Percentiles rank a stretch among this genome's conserved stretches.
Conservation (phyloP, 2,329 filamentous ascomycete genomes). For the Neopestalotiopsis clavispora region DNA sequence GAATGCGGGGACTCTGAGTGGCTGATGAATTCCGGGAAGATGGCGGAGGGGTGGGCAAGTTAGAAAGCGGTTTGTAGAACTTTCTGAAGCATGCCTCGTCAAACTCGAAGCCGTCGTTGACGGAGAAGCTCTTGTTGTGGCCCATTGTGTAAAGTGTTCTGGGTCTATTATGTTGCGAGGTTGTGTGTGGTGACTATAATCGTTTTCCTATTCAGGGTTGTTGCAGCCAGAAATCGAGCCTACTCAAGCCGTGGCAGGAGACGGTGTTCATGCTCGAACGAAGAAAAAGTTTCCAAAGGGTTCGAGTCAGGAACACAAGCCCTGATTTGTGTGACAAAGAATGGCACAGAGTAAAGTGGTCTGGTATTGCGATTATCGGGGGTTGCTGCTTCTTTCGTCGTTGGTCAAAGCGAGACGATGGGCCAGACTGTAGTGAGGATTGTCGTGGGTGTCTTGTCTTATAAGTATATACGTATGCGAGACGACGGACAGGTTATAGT, state of each 20-base stretch:
- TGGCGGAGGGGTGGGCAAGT: constrained; percentile 69
- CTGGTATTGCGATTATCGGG: neutral
- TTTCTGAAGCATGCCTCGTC: constrained; percentile 59
- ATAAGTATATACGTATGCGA: constrained; percentile 6
- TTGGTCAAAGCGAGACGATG: neutral
- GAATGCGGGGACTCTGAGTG: constrained; percentile 47
- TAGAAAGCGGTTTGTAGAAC: constrained; percentile 70
- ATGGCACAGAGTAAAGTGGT: neutral
- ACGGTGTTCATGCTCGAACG: constrained; percentile 1
- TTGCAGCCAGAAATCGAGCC: neutral
- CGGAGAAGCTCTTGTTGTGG: constrained; percentile 39
- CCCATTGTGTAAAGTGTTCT: constrained; percentile 33
- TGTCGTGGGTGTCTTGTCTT: neutral
- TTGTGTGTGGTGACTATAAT: neutral
- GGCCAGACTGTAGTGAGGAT: neutral
- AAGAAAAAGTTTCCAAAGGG: too few species aligned
- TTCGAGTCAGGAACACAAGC: neutral
- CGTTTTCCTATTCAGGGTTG: constrained; percentile 1
- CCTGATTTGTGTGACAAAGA: neutral
- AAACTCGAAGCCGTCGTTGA: constrained; percentile 52
- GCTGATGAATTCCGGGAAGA: constrained; percentile 54
- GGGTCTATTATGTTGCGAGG: neutral
- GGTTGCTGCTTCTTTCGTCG: neutral
- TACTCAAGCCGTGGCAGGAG: neutral
- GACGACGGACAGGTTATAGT: neutral